A percentile compares a stretch with the other conserved stretches of the same genome.
phyloP scores from a whole-genome alignment of 352 stramenopile genomes.

The Aphanomyces invadans region DNA sequence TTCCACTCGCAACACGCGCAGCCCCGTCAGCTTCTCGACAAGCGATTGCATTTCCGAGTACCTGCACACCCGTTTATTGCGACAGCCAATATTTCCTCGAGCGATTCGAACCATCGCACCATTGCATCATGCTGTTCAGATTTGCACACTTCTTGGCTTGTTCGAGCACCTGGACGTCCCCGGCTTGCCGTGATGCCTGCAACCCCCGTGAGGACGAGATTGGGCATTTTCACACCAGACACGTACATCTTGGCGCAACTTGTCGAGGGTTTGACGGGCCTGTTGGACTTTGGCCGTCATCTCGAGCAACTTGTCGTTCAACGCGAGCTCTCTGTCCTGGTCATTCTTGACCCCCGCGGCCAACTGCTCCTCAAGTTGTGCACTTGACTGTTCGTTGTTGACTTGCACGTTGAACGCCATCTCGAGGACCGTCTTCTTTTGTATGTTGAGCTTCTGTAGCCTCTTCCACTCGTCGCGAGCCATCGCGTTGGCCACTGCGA shows the following conservation, averaged over 20 bases:
- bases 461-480: slow-evolving; percentile 5
- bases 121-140: neutral
- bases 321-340: neutral
- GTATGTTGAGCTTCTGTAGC: slow-evolving; percentile 12
- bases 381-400: neutral
- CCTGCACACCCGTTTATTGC: neutral
- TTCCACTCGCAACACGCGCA: neutral
- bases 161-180: slow-evolving; percentile 1
- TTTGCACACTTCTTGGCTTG: slow-evolving; percentile 1
- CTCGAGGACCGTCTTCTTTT: slow-evolving; percentile 13
- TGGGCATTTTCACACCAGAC: neutral
- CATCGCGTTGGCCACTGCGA: neutral
- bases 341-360: neutral
- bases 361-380: neutral
- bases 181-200: slow-evolving; percentile 5
- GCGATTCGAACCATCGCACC: too few relatives aligned
- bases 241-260: neutral
- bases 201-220: neutral
- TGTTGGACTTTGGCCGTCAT: slow-evolving; percentile 4
- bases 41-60: neutral
- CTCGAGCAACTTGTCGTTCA: slow-evolving; percentile 4
- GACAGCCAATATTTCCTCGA: too few relatives aligned
- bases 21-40: neutral
- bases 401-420: slow-evolving; percentile 17
- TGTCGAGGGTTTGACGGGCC: neutral